These are phyloP conservation scores for Straminergon stramineum DNA, from an alignment of 225 moss, liverwort and hornwort genomes.

Conservation along the genomic window DNA sequence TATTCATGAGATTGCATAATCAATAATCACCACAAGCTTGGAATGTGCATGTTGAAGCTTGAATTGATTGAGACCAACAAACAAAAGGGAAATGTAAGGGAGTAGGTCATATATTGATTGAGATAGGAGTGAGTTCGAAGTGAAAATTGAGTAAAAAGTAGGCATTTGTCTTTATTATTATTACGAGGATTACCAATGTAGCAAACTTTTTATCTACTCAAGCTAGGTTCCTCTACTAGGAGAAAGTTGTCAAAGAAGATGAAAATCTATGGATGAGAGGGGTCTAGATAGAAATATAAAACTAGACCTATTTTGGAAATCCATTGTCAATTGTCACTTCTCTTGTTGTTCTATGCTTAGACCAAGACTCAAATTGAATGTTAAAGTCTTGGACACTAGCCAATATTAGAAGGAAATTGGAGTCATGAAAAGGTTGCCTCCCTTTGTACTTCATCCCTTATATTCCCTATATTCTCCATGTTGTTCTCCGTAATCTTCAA, in stretches of 20 bases:
- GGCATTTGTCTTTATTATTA: not conserved
- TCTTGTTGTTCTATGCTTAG: not conserved
- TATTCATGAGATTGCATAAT: not conserved
- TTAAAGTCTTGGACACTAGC: not conserved
- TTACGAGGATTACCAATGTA: not conserved
- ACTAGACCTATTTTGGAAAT: not conserved
- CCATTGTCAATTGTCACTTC: too few species aligned
- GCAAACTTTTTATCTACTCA: not conserved
- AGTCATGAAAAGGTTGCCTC: accelerated
- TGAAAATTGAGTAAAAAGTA: not conserved
- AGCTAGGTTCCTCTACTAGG: not conserved
- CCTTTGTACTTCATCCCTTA: not conserved
- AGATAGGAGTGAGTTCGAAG: not conserved
- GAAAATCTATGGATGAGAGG: not conserved
- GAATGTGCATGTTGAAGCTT: not conserved
- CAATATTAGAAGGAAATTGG: not conserved
- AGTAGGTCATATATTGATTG: accelerated
- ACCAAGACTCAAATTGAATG: not conserved
- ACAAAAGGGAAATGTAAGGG: not conserved
- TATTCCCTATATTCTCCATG: not conserved
- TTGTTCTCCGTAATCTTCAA: not conserved
- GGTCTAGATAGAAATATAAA: not conserved
- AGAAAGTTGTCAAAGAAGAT: not conserved
- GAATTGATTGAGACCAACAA: accelerated
- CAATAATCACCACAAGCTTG: accelerated